Conservation (phyloP, 352 stramenopile genomes). For the Lagenidium sp. region DNA sequence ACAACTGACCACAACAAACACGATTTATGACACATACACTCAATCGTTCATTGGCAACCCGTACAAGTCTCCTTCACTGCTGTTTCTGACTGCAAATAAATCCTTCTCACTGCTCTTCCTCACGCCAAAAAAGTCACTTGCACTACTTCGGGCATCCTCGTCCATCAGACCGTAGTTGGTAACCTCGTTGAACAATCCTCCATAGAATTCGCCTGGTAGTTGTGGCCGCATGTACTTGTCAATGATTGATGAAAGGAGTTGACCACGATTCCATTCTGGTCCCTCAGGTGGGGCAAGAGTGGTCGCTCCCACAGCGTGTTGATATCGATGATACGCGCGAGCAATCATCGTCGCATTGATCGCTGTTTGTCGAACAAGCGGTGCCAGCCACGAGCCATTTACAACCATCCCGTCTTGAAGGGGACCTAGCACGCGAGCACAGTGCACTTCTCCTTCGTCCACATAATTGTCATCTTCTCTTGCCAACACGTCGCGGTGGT, state of each 20-base stretch:
- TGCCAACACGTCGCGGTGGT: constrained; percentile 58
- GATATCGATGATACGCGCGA: constrained; percentile 61
- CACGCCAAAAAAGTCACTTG: too few relatives aligned
- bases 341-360: constrained; percentile 73
- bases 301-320: constrained; percentile 62
- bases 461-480: constrained; percentile 69
- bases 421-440: constrained; percentile 67
- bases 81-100: too few relatives aligned
- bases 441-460: constrained; percentile 76
- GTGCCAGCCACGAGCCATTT: constrained; percentile 70
- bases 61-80: too few relatives aligned
- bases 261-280: constrained; percentile 62
- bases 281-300: constrained; percentile 41
- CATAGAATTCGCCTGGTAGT: constrained; percentile 82
- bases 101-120: too few relatives aligned
- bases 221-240: constrained; percentile 78
- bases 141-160: too few relatives aligned
- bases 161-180: too few relatives aligned
- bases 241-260: constrained; percentile 59
- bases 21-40: too few relatives aligned
- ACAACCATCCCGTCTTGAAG: constrained; percentile 82
- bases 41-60: too few relatives aligned
- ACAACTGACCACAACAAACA: too few relatives aligned
- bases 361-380: constrained; percentile 73
- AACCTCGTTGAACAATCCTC: constrained; percentile 7